These are phyloP conservation scores for Xylariaceae sp. DNA, from an alignment of 2,329 filamentous ascomycete genomes.

Conservation along the genomic window DNA sequence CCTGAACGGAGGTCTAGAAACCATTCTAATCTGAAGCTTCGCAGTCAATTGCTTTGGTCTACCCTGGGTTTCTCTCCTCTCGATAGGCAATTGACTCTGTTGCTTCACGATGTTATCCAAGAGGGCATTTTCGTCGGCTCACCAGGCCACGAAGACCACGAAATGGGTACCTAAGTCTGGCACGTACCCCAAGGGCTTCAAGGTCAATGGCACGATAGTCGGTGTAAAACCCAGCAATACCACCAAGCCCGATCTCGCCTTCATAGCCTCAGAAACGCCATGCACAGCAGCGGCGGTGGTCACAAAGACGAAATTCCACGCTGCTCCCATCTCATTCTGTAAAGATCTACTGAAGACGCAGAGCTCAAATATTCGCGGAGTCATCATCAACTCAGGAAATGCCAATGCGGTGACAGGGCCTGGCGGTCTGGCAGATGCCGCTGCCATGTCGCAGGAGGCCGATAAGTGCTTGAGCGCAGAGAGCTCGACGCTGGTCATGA, in stretches of 20 bases:
- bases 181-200: slow-evolving; percentile 86
- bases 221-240: slow-evolving; percentile 94
- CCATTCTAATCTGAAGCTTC: no score
- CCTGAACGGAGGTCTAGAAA: no score
- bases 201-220: slow-evolving; percentile 80
- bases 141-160: slow-evolving; percentile 8
- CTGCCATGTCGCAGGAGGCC: slow-evolving; percentile 74
- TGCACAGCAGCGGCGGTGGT: slow-evolving; percentile 90
- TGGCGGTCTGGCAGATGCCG: slow-evolving; percentile 83
- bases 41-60: no score
- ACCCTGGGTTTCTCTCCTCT: no score
- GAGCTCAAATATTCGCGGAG: slow-evolving; percentile 65
- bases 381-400: slow-evolving; percentile 93
- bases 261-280: slow-evolving; percentile 80
- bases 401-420: slow-evolving; percentile 95
- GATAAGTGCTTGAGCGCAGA: slow-evolving; percentile 56
- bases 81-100: no score
- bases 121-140: neutral
- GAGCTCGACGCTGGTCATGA: slow-evolving; percentile 85
- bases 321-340: slow-evolving; percentile 87
- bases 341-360: slow-evolving; percentile 64
- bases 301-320: slow-evolving; percentile 97
- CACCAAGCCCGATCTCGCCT: slow-evolving; percentile 82
- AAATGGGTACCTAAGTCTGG: slow-evolving; percentile 85
- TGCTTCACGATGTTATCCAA: neutral